These are phyloP conservation scores for Bretziella fagacearum DNA, from an alignment of 2,329 filamentous ascomycete genomes.

Conservation along the genomic window DNA sequence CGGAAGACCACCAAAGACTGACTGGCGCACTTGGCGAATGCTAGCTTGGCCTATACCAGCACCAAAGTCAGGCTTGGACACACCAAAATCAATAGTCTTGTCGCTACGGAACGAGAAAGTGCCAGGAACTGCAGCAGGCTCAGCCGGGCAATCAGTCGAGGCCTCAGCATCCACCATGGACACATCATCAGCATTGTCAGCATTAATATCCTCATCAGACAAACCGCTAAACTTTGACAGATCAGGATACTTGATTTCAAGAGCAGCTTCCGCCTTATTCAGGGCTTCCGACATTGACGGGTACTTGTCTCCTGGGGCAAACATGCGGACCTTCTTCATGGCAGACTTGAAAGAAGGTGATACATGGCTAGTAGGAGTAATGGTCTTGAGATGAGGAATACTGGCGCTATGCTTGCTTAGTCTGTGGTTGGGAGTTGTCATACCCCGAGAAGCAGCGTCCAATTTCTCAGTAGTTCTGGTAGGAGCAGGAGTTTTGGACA, in stretches of 20 bases:
- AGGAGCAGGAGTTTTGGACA: constrained; percentile 24
- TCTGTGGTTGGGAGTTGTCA: constrained; percentile 53
- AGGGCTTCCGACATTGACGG: constrained; percentile 21
- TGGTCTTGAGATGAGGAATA: constrained; percentile 42
- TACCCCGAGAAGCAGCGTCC: constrained; percentile 23
- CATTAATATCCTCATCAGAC: background rate
- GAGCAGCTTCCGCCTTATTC: constrained; percentile 10
- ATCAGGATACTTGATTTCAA: constrained; percentile 35
- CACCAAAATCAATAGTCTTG: constrained; percentile 42
- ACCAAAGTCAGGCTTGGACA: constrained; percentile 36
- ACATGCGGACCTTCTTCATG: constrained; percentile 15
- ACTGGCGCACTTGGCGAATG: constrained; percentile 41
- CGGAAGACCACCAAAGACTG: constrained; percentile 33
- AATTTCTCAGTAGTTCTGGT: constrained; percentile 17
- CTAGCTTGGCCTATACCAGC: constrained; percentile 41
- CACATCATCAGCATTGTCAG: constrained; percentile 12
- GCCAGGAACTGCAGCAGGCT: constrained; percentile 31
- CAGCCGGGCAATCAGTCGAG: constrained; percentile 17
- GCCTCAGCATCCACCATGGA: constrained; percentile 16
- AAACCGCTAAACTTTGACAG: constrained; percentile 28
- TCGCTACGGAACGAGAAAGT: constrained; percentile 51
- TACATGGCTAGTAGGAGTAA: constrained; percentile 8
- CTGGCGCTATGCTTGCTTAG: constrained; percentile 62
- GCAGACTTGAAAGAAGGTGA: constrained; percentile 14
- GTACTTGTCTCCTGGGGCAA: constrained; percentile 20